A percentile compares a stretch with the other conserved stretches of the same genome.
phyloP scores from a whole-genome alignment of 176 grass and related monocot genomes.

The Zoysia japonica region DNA sequence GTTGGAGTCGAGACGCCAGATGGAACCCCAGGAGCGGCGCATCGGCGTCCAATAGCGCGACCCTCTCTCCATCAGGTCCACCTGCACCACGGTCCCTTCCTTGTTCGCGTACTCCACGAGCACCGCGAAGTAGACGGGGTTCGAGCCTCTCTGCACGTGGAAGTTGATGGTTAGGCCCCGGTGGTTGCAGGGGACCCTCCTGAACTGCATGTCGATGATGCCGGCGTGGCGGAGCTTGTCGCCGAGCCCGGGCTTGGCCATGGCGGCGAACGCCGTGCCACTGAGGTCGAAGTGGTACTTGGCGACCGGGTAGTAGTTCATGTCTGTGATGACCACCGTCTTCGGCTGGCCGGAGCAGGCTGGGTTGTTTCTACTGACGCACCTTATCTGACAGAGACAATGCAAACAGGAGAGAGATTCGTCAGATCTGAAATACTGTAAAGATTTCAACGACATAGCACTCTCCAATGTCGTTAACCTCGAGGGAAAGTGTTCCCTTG shows the following conservation, averaged over 20 bases:
- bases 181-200: slow-evolving; percentile 49
- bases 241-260: slow-evolving; percentile 36
- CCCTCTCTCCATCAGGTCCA: slow-evolving; percentile 48
- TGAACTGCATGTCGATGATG: slow-evolving; percentile 60
- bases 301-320: slow-evolving; percentile 62
- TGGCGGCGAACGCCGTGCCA: slow-evolving; percentile 54
- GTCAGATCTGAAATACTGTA: background rate
- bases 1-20: slow-evolving; percentile 66
- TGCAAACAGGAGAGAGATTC: background rate
- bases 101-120: slow-evolving; percentile 55
- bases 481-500: background rate
- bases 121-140: slow-evolving; percentile 63
- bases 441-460: background rate
- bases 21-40: slow-evolving; percentile 56
- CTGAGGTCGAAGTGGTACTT: slow-evolving; percentile 68
- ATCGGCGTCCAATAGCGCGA: slow-evolving; percentile 43
- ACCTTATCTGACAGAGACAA: slow-evolving; percentile 31
- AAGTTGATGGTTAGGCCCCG: slow-evolving; percentile 42
- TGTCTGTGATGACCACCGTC: slow-evolving; percentile 60
- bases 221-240: slow-evolving; percentile 63
- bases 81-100: slow-evolving; percentile 46
- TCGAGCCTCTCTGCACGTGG: slow-evolving; percentile 56
- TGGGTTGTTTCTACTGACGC: background rate
- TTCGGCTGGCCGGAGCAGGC: slow-evolving; percentile 43
- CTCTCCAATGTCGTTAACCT: background rate